Evolutionary conservation across 805 yeast species (phyloP).

Genomic region (Kodamaea laetipori): DNA sequence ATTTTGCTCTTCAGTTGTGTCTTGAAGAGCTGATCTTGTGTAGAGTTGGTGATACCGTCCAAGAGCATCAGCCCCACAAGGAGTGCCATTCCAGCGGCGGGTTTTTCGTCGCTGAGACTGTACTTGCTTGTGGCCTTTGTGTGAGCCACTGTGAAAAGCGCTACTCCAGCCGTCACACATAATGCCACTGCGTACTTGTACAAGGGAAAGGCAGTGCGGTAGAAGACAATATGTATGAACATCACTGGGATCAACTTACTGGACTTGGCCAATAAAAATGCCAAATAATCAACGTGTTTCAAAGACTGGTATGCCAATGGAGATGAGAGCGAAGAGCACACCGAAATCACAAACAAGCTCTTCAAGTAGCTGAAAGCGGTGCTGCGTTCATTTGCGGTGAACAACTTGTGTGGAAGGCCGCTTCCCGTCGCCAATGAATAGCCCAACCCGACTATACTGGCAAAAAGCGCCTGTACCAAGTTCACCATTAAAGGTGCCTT

Average conservation of each 20-base stretch:
- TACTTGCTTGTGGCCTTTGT: conserved; percentile 22
- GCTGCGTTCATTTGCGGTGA: conserved; percentile 32
- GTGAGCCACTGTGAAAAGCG: conserved; percentile 63
- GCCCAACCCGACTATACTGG: conserved; percentile 63
- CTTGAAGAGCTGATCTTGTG: conserved; percentile 84
- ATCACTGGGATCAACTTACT: conserved; percentile 95
- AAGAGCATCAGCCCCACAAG: conserved; percentile 66
- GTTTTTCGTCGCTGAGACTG: conserved; percentile 41
- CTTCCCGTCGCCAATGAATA: conserved; percentile 50
- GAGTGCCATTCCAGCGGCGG: conserved; percentile 59
- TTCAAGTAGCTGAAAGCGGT: conserved; percentile 23
- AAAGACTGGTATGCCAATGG: conserved; percentile 82
- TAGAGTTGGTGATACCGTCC: conserved; percentile 91
- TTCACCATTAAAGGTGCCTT: conserved; percentile 80
- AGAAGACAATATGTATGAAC: conserved; percentile 72
- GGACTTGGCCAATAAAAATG: conserved; percentile 83
- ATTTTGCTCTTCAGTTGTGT: conserved; percentile 25
- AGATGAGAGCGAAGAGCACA: conserved; percentile 77
- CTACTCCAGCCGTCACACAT: conserved; percentile 81
- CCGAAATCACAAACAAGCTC: conserved; percentile 55
- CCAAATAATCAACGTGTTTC: conserved; percentile 81
- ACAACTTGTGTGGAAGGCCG: conserved; percentile 30
- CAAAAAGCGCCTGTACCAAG: conserved; percentile 70
- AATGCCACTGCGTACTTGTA: conserved; percentile 79
- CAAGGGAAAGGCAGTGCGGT: conserved; percentile 68